Evolutionary conservation across 2,329 filamentous ascomycete species (phyloP).

Genomic region (Eutypa lata): DNA sequence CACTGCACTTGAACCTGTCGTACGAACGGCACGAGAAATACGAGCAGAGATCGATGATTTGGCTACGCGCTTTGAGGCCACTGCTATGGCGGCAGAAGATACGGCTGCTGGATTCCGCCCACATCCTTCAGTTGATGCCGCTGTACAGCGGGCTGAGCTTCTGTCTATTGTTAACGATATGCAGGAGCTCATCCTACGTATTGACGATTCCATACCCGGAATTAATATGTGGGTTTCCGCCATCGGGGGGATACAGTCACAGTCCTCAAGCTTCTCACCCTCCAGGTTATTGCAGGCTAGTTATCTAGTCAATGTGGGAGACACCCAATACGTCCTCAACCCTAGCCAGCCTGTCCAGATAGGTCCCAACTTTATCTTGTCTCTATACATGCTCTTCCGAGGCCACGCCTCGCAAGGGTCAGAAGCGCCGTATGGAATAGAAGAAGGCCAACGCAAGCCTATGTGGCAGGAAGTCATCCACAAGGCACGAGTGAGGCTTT

Average conservation of each 20-base stretch:
- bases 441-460: slow-evolving; percentile 58
- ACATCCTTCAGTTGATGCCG: slow-evolving; percentile 45
- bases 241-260: slow-evolving; percentile 80
- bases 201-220: slow-evolving; percentile 87
- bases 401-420: slow-evolving; percentile 61
- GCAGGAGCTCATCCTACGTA: slow-evolving; percentile 68
- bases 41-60: slow-evolving; percentile 80
- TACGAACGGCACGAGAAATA: slow-evolving; percentile 77
- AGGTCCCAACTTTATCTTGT: slow-evolving; percentile 80
- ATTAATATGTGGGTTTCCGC: slow-evolving; percentile 93
- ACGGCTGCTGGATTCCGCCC: slow-evolving; percentile 46
- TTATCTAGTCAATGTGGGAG: slow-evolving; percentile 82
- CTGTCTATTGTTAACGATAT: slow-evolving; percentile 71
- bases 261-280: slow-evolving; percentile 82
- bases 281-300: slow-evolving; percentile 90
- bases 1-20: slow-evolving; percentile 72
- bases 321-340: slow-evolving; percentile 72
- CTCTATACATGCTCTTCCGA: slow-evolving; percentile 91
- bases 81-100: slow-evolving; percentile 55
- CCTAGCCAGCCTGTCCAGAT: slow-evolving; percentile 70
- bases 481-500: slow-evolving; percentile 80
- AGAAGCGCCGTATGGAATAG: slow-evolving; percentile 43
- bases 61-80: slow-evolving; percentile 69
- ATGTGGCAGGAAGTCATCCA: slow-evolving; percentile 97
- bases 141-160: slow-evolving; percentile 62